phyloP scores from a whole-genome alignment of 169 alveolate genomes.

The Plasmodium billcollinsi region DNA sequence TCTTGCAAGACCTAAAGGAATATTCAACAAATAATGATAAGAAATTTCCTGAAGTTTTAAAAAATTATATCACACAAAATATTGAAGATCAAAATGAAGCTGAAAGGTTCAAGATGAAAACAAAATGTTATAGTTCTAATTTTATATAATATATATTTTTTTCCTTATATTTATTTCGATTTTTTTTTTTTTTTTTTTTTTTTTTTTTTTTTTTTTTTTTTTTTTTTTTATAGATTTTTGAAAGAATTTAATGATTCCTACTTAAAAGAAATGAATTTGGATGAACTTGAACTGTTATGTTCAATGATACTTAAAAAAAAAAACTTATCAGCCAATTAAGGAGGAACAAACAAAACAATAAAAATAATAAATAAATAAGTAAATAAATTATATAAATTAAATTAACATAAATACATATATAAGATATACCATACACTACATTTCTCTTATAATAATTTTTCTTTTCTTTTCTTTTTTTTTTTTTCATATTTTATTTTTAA shows the following conservation, averaged over 20 bases:
- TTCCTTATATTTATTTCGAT: too few relatives aligned
- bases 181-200: too few relatives aligned
- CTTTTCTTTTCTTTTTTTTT: not conserved
- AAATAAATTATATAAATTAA: not conserved
- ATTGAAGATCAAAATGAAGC: conserved; percentile 15
- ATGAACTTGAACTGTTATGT: conserved; percentile 55
- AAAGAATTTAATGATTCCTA: conserved; percentile 55
- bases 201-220: not conserved
- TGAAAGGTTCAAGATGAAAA: conserved; percentile 18
- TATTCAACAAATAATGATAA: conserved; percentile 32
- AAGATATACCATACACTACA: not conserved
- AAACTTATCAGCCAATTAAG: conserved; percentile 19
- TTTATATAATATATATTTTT: too few relatives aligned
- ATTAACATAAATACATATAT: not conserved
- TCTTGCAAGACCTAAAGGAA: conserved; percentile 43
- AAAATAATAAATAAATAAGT: not conserved
- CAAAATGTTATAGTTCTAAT: not conserved
- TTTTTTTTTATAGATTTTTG: conserved; percentile 14
- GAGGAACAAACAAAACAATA: not conserved
- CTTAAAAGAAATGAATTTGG: conserved; percentile 45
- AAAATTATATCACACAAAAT: conserved; percentile 28
- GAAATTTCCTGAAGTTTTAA: conserved; percentile 59
- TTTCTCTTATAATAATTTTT: not conserved
- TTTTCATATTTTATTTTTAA: not conserved
- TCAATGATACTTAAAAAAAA: conserved; percentile 44